phyloP scores from a whole-genome alignment of 2,329 filamentous ascomycete species.

The Verticillium zaregamsianum region DNA sequence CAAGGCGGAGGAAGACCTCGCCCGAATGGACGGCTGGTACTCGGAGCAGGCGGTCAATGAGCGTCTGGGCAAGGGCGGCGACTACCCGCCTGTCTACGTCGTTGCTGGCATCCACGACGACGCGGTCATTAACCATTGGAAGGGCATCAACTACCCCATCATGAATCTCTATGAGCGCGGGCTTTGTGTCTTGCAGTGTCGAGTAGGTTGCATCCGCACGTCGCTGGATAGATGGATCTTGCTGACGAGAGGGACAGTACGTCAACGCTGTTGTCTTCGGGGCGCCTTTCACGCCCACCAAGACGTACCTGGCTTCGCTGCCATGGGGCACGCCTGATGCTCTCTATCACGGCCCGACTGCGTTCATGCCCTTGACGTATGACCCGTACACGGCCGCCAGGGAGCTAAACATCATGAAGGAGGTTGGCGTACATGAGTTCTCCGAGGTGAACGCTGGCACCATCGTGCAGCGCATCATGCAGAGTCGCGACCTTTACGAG shows the following conservation, averaged over 20 bases:
- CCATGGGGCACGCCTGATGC: conserved; percentile 71
- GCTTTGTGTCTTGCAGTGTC: conserved; percentile 91
- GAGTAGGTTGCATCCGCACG: conserved; percentile 42
- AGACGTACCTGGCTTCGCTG: conserved; percentile 68
- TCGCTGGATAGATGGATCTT: not conserved
- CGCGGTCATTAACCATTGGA: conserved; percentile 91
- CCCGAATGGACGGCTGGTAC: conserved; percentile 69
- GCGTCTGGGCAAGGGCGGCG: conserved; percentile 61
- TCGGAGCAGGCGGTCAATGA: conserved; percentile 58
- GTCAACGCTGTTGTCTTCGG: conserved; percentile 84
- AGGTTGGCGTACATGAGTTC: conserved; percentile 75
- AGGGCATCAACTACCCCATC: conserved; percentile 97
- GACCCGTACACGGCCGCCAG: conserved; percentile 81
- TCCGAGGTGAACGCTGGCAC: conserved; percentile 85
- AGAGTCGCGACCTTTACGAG: conserved; percentile 82
- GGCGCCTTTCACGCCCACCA: conserved; percentile 82
- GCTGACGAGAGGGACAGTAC: conserved; percentile 51
- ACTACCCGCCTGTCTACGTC: conserved; percentile 82
- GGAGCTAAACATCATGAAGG: conserved; percentile 75
- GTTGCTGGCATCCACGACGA: conserved; percentile 93
- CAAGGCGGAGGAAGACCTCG: conserved; percentile 66
- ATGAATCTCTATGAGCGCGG: conserved; percentile 99
- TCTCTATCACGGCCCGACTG: conserved; percentile 94
- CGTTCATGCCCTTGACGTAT: conserved; percentile 78
- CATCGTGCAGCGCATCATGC: conserved; percentile 88